Base-by-base conservation (phyloP, 208 protist species). In the Trypanosoma lewisi region DNA sequence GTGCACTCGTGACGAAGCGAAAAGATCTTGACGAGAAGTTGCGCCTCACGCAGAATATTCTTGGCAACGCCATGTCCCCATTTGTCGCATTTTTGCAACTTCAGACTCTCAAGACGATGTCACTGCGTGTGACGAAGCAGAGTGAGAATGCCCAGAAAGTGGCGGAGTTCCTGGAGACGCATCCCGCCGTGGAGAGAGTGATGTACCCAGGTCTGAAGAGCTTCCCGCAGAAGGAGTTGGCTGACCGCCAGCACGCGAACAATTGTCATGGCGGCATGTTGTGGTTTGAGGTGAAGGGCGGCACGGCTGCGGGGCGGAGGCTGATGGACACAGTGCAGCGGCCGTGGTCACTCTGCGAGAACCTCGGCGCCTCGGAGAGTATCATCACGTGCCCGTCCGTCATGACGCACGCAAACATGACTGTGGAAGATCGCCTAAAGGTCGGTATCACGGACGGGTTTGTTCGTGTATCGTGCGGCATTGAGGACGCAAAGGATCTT, bases 361-460 rank as follows among this genome's bases (percentile, higher is more conserved):
- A 89, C 63, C 89, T 98, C 33, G 97, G 97, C 48, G 96, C 89
- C 51, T 74, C 91, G 33, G 97, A 99, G 78, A 94, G 82, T 74
- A 93, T 98, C 50, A 94, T 97, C 68, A 97, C 97, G n/a, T 91
- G 89, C 72, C 97, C 96, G 11, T 88, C 91, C 21, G 87, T 97
- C 57, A 98, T 98, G 97, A 98, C 97, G 1, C 97, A 98, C 70
- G 96, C 96, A 12, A 91, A 93, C 61, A 97, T 99, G 76, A 94
- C 93, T 55, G 67, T 42, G 21, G 93, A 98, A 67, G 86, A 95
- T 63, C 92, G 91, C 63, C 66, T 89, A 60, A 94, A 95, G 77
- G 78, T 96, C 39, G 96, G 94, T 65, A 97, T 98, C 64, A 96
- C 87, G 16, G 96, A 98, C 66, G 85, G 78, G 44, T 93, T 98